Conservation (phyloP, 805 yeast species). For the Lipomyces sp. region DNA sequence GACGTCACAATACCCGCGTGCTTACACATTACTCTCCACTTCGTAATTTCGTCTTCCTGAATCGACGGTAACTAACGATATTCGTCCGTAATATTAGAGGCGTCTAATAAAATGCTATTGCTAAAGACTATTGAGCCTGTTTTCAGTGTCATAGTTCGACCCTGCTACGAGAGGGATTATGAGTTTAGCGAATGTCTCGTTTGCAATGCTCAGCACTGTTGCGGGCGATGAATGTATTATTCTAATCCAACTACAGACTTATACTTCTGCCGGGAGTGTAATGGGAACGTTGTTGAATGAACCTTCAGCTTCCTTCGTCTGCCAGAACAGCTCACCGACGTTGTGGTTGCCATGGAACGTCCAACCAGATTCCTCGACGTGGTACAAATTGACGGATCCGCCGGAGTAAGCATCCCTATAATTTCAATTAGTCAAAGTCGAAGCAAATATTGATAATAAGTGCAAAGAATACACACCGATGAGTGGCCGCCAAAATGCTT, state of each 20-base stretch:
- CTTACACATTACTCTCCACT: too few species aligned
- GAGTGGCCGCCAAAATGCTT: constrained; percentile 94
- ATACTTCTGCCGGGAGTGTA: constrained; percentile 9
- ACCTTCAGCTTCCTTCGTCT: constrained; percentile 78
- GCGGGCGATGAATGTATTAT: too few species aligned
- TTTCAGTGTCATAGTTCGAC: too few species aligned
- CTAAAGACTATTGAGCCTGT: too few species aligned
- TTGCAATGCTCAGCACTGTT: too few species aligned
- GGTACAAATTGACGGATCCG: constrained; percentile 90
- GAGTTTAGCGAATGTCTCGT: too few species aligned
- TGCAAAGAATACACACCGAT: constrained; percentile 47
- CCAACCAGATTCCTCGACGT: constrained; percentile 94
- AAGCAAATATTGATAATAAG: background rate
- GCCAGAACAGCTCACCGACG: constrained; percentile 89
- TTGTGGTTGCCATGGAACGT: constrained; percentile 91
- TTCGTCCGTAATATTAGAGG: too few species aligned
- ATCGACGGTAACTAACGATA: background rate
- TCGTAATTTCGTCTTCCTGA: too few species aligned
- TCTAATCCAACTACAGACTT: too few species aligned
- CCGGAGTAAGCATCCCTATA: constrained; percentile 84
- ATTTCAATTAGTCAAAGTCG: background rate
- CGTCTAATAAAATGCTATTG: too few species aligned
- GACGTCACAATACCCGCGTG: background rate
- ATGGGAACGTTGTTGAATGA: constrained; percentile 75
- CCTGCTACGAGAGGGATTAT: too few species aligned